These are phyloP conservation scores for Lippia alba DNA, from an alignment of 305 asterid genomes.

Conservation along the genomic window DNA sequence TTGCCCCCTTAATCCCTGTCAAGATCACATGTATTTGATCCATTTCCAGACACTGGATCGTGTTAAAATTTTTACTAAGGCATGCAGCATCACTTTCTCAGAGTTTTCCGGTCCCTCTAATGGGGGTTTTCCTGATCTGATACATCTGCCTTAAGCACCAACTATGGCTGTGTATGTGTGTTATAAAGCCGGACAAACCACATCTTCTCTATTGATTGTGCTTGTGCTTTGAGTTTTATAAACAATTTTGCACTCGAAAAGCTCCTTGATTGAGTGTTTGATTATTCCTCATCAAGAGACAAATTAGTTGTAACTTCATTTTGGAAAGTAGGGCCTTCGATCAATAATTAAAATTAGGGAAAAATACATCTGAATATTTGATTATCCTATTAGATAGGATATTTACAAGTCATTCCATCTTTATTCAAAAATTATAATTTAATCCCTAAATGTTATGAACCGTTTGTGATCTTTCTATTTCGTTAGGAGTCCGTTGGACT, in stretches of 20 bases:
- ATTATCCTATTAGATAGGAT: no score
- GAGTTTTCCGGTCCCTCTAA: conserved; percentile 40
- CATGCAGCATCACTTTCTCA: conserved; percentile 37
- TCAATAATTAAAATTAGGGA: neutral
- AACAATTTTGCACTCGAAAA: neutral
- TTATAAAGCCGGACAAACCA: conserved; percentile 28
- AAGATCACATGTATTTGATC: conserved; percentile 43
- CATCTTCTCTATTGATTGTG: conserved; percentile 24
- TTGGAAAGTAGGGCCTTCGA: conserved; percentile 2
- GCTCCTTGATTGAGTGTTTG: neutral
- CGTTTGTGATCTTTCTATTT: no score
- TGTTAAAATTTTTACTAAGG: conserved; percentile 26
- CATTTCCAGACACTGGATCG: conserved; percentile 26
- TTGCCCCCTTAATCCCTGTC: conserved; percentile 53
- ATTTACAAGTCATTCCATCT: no score
- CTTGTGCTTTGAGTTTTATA: conserved; percentile 13
- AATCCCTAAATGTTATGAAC: no score
- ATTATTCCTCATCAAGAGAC: no score
- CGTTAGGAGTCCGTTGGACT: no score
- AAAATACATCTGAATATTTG: no score
- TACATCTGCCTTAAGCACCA: conserved; percentile 1
- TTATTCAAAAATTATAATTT: no score
- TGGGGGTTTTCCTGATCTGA: conserved; percentile 32
- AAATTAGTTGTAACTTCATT: neutral
- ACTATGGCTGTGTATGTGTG: neutral